Base-by-base conservation (phyloP, 495 filamentous ascomycete species). In the Stereocaulon alpinum region DNA sequence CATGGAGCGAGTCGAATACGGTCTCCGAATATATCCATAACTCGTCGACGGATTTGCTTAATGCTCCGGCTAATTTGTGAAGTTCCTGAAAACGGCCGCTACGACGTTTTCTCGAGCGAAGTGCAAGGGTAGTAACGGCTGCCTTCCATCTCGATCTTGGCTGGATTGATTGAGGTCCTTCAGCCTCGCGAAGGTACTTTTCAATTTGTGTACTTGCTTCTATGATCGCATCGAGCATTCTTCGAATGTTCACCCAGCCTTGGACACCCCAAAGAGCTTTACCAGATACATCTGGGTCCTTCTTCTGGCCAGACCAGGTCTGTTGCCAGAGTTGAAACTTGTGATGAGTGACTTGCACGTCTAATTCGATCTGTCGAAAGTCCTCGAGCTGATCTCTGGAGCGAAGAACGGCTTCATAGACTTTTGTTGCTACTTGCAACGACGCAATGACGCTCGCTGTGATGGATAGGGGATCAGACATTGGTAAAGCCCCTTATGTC, bases 1-100 rank as follows among this genome's bases (percentile, higher is more conserved):
- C 61, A 54, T 63, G 61, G 4, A 43, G 50, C 24, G 61, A 60
- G 45, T 57, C 58, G 22, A 63, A 63, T 6, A 49, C 43, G 22
- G 22, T 55, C 30, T 63, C 61, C 2, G 61, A 47, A 41, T 61
- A 63, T 14, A 49, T 60, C 61, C 58, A 61, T 10, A 63, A 30
- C 14, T 55, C 34, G 29, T 63, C 61, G 2, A 63, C 40, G 6
- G 58, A 54, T 54, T 4, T 45, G 29, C 40, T 54, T 22, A 60
- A 27, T 24, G 7, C 7, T 18, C 6, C 30, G 32, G 29, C 17
- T 29, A 51, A n/a, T 10, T 51, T 34, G 6, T 18, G 48, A 51
- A 51, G 29, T 34, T 51, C 29, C 11, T 14, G 4, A 10, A 51
- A 5, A n/a, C 0, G n/a, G 18, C n/a, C n/a, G n/a, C 15, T 51